These are phyloP conservation scores for Geum urbanum DNA, from an alignment of 306 rosid genomes.

Conservation along the genomic window DNA sequence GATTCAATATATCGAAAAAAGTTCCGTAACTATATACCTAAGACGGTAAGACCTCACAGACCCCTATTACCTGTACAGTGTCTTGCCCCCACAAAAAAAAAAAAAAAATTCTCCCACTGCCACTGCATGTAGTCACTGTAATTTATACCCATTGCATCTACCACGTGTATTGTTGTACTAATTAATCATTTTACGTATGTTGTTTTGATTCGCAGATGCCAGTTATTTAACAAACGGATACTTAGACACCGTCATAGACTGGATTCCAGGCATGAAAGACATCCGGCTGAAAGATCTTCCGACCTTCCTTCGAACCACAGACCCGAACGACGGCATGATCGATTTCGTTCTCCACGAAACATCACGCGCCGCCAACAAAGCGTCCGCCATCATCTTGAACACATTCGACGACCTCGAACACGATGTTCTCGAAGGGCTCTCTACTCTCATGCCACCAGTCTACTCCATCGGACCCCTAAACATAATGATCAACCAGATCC, in stretches of 20 bases:
- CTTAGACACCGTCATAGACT: constrained; percentile 45
- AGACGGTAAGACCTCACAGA: no score
- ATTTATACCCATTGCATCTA: no score
- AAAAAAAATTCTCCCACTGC: no score
- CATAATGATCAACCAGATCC: constrained; percentile 25
- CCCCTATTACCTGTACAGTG: no score
- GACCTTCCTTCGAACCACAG: constrained; percentile 48
- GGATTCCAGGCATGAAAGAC: constrained; percentile 57
- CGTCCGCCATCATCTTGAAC: constrained; percentile 54
- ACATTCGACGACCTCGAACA: constrained; percentile 52
- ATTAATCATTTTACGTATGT: background rate
- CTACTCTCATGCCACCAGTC: constrained; percentile 39
- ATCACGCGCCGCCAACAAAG: constrained; percentile 30
- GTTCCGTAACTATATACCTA: no score
- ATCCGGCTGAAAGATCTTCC: constrained; percentile 53
- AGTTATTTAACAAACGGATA: constrained; percentile 49
- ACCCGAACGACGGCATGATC: constrained; percentile 40
- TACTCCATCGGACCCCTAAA: constrained; percentile 63
- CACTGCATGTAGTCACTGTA: no score
- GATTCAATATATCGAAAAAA: no score
- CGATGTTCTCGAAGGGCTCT: constrained; percentile 31
- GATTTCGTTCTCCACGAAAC: background rate
- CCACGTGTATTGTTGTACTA: no score
- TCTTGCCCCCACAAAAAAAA: no score
- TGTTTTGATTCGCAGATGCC: constrained; percentile 29